Base-by-base conservation (phyloP, 1,284 basidiomycete genomes). In the Puccinia triticina region DNA sequence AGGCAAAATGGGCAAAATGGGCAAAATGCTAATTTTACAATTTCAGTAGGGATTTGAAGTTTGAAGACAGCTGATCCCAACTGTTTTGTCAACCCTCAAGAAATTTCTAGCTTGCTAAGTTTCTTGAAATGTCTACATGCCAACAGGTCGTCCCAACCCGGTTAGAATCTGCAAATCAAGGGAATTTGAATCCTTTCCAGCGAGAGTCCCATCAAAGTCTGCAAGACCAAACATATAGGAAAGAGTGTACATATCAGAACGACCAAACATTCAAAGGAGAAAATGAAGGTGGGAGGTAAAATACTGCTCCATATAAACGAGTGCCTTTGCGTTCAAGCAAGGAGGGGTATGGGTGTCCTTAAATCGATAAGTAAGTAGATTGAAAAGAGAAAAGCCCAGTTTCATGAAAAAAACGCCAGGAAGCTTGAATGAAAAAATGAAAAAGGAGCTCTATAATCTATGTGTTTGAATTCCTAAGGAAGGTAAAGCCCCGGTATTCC, bases 241-340 rank as follows among this genome's bases (percentile, higher is more conserved):
- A 59, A n/a, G n/a, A 59, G 57, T n/a, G 57, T 26, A 29, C 57
- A 59, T 26, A 53, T 21, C 14, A 53, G 18, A 53, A n/a, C 23
- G 50, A 16, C 18, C 11, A 67, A 67, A 37, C 7, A 34, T 14
- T 10, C 34, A 18, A 40, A 37, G 34, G 34, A 18, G 64, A 4
- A 40, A 37, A 14, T 7, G 34, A 21, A 67, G 40, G 64, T 37
- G 18, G 14, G 26, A 10, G 4, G 34, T n/a, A 29, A 26, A 64
- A 21, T 29, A 34, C 34, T 32, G 7, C 53, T 55, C 53, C 21
- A 66, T 21, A 16, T 23, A 43, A 40, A 43, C 16, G 40, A 67
- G 40, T 67, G 64, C 21, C 64, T 37, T 67, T 37, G 34, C 64
- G n/a, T 40, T 40, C 64, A 67, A 67, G 32, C 40, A 34, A 67